Evolutionary conservation across 2,329 filamentous ascomycete species (phyloP), one percentile per base, ranked within the genome.

Genomic region (Clonostachys rosea): DNA sequence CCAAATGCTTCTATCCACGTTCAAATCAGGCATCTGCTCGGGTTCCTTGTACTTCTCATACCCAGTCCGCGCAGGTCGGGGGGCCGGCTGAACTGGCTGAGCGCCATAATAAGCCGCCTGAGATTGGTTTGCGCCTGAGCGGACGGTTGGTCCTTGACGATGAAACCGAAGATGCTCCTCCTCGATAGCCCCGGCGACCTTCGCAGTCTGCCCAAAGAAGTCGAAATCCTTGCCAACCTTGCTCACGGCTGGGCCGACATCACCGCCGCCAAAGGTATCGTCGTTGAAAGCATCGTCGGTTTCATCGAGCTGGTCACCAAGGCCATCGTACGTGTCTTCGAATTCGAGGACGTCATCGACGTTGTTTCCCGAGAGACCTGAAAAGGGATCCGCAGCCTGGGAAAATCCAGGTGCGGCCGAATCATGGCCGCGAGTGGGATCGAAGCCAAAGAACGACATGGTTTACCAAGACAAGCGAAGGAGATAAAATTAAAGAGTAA

Each of bases 391-490:
- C 56, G 87, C 79, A 50, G 78, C 68, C 64, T 91, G 86, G 58
- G 90, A 85, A 70, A 97, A 97, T 61, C 91, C 90, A 46, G 87
- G 82, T 36, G 84, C 86, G 47, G 78, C 74, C 57, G 75, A 70
- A 57, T 87, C 83, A 62, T 91, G 87, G 36, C 36, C 17, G 11
- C 36, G 36, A 52, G 76, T 78, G 48, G 86, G 76, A 63, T 95
- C 86, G 68, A 95, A 91, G 56, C 89, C 89, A 69, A 96, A 96
- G 76, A 96, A 96, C 34, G 91, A 91, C 91, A 96, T 94, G 56
- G 54, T 67, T 58, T 42, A 30, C 24, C 24, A 30, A 30, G 24
- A 46, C 47, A 47, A 45, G 45, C 50, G 16, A 43, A 10, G 24
- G 24, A 30, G 24, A 30, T 30, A 18, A 40, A 9, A 56, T 56